A percentile compares a stretch with the other conserved stretches of the same genome.
Evolutionary conservation across 306 rosid genomes (phyloP).

Genomic region (Sindora glabra): DNA sequence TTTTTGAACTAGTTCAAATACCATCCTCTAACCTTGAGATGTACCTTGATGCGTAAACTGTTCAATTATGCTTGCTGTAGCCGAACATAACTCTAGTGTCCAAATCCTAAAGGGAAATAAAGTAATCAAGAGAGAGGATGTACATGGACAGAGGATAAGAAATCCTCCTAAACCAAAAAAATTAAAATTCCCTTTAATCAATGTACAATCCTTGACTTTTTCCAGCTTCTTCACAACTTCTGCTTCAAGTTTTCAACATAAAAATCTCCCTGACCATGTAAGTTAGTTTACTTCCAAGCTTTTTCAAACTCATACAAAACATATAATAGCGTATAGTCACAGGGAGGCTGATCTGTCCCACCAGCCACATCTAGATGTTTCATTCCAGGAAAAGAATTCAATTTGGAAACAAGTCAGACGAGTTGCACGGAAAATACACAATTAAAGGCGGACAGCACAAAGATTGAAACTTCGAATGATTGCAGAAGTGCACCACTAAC

Average conservation of each 20-base stretch:
- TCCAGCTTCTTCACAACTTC: background rate
- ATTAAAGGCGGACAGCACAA: slow-evolving; percentile 3
- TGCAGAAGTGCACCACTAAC: background rate
- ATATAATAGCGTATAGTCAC: background rate
- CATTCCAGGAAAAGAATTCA: slow-evolving; percentile 94
- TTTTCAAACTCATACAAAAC: slow-evolving; percentile 7
- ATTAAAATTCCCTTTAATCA: background rate
- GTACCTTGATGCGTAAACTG: background rate
- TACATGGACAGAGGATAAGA: too few relatives aligned
- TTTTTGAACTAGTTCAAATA: background rate
- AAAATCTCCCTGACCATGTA: background rate
- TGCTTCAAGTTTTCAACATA: too few relatives aligned
- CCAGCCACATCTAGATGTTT: slow-evolving; percentile 97
- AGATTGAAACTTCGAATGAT: background rate
- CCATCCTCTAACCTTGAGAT: background rate
- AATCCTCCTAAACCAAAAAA: too few relatives aligned
- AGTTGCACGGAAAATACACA: slow-evolving; percentile 14
- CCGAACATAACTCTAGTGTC: too few relatives aligned
- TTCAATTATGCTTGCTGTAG: background rate
- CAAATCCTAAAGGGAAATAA: background rate
- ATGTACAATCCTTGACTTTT: background rate
- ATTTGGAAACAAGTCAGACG: slow-evolving; percentile 72
- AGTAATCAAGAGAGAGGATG: too few relatives aligned
- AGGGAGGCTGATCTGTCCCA: slow-evolving; percentile 67
- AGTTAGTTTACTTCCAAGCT: background rate